Evolutionary conservation across 306 rosid species (phyloP).

Genomic region (Luffa acutangula): DNA sequence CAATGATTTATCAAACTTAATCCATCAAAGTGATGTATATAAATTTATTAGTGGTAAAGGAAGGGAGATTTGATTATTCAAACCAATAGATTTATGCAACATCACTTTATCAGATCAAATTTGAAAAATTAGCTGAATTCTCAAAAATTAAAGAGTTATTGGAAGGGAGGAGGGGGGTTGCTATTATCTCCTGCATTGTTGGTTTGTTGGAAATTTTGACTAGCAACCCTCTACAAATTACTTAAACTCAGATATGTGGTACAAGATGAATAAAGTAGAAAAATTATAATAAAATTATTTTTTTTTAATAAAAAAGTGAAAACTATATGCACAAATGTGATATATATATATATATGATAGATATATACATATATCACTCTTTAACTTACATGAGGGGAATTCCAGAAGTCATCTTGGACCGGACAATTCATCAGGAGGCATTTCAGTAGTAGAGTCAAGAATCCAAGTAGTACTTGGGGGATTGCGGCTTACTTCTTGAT

Average conservation of each 20-base stretch:
- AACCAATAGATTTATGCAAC: not conserved
- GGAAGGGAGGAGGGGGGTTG: not conserved
- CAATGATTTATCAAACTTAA: not conserved
- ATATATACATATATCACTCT: conserved; percentile 1
- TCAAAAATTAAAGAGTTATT: not conserved
- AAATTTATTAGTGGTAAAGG: not conserved
- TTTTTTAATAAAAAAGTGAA: not conserved
- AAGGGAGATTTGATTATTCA: not conserved
- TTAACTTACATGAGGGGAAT: not conserved
- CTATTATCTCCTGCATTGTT: not conserved
- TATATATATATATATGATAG: not conserved
- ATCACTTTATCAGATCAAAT: not conserved
- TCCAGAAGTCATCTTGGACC: conserved; percentile 66
- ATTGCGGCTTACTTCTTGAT: conserved; percentile 36
- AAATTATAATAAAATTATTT: not conserved
- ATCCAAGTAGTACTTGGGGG: conserved; percentile 43
- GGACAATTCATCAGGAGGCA: conserved; percentile 65
- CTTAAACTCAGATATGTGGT: not conserved
- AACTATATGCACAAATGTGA: conserved; percentile 13
- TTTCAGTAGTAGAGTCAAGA: conserved; percentile 58
- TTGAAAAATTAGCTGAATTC: conserved; percentile 4
- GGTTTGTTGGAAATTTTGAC: not conserved
- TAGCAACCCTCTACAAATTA: not conserved
- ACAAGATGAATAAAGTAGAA: not conserved
- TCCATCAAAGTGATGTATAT: conserved; percentile 9